Percentiles rank a stretch among this genome's conserved stretches.
Evolutionary conservation across 1,139 yeast genomes (phyloP).

Genomic region (Saccharomyces hybrid): DNA sequence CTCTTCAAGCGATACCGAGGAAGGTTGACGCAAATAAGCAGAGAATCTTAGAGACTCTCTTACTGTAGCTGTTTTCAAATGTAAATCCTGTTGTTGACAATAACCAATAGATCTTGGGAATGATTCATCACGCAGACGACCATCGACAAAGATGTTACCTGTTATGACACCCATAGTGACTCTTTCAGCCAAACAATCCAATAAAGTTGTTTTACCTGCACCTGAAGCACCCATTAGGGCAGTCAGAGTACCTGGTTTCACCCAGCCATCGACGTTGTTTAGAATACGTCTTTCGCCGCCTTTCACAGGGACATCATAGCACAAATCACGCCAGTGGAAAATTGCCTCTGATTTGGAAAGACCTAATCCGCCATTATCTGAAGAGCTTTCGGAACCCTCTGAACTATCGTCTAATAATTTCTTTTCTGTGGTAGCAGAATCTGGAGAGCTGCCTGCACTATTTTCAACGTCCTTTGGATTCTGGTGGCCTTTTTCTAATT

Average conservation of each 20-base stretch:
- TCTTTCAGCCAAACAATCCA: constrained; percentile 72
- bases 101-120: constrained; percentile 81
- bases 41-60: constrained; percentile 70
- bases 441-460: constrained; percentile 8
- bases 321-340: constrained; percentile 75
- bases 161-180: constrained; percentile 73
- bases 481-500: constrained; percentile 9
- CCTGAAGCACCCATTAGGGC: constrained; percentile 87
- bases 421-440: constrained; percentile 13
- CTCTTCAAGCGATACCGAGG: constrained; percentile 44
- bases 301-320: constrained; percentile 66
- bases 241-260: constrained; percentile 66
- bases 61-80: constrained; percentile 66
- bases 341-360: constrained; percentile 37
- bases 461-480: constrained; percentile 16
- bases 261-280: constrained; percentile 75
- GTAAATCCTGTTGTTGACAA: constrained; percentile 79
- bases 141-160: constrained; percentile 71
- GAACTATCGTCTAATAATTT: constrained; percentile 16
- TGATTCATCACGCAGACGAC: constrained; percentile 57
- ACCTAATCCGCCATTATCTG: constrained; percentile 7
- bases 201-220: constrained; percentile 75
- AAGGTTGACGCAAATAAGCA: constrained; percentile 69
- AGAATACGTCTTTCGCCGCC: constrained; percentile 56
- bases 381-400: not conserved